Base-by-base conservation (phyloP, 768 basidiomycete species). In the Mrakia hoshinonis region DNA sequence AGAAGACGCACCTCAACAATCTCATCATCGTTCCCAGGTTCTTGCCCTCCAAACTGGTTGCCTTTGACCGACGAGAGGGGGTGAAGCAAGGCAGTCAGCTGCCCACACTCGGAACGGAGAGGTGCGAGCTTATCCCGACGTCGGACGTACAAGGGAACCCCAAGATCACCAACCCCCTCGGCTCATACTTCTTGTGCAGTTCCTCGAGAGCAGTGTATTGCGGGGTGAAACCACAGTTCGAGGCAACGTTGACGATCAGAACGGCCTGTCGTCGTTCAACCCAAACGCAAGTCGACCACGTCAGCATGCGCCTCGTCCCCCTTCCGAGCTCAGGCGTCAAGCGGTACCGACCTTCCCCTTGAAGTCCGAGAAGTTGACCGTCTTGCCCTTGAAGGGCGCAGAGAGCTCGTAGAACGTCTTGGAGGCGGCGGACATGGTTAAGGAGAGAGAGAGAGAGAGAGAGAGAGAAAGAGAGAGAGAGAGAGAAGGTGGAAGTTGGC, bases 101-200 rank as follows among this genome's bases (percentile, higher is more conserved):
- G n/a, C n/a, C n/a, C n/a, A n/a, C n/a, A n/a, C n/a, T n/a, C n/a
- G 10, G 4, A 31, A 2, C 1, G 15, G 54, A 5, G 54, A 1
- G n/a, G 2, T 15, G 29, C 29, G 22, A 26, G 29, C 5, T 22
- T 20, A 31, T 43, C 43, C 58, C 15, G 36, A 34, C 34, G 49
- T 9, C 20, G 22, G n/a, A 51, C 49, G 15, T 5, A 80, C 87
- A 92, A 13, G 94, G 94, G 83, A 95, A 95, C n/a, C 66, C 73
- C 31, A 67, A 15, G 4, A 62, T 85, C 63, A 87, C 83, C 55
- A 95, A 83, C 7, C 83, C 90, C 68, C 84, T 81, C 65, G 87
- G 87, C 77, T 89, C 87, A 82, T 91, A 89, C 77, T 89, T 89
- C 68, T 92, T 84, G 79, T 94, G 85, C 22, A 93, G 82, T 22